phyloP scores from a whole-genome alignment of 441 rosid species.

The California macrophylla region DNA sequence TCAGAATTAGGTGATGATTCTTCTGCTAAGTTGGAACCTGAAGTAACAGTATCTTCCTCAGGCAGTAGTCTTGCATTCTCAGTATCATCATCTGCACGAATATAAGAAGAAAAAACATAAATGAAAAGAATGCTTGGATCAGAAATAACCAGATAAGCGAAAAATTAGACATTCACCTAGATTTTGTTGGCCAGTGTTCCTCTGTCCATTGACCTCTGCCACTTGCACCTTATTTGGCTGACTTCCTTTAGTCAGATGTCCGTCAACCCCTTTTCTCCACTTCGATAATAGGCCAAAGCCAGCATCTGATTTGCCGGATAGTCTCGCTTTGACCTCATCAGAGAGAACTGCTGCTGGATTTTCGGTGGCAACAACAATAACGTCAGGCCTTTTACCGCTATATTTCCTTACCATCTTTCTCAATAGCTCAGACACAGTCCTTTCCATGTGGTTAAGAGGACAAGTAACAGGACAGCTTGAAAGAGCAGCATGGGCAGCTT shows the following conservation, averaged over 20 bases:
- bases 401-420: conserved; percentile 92
- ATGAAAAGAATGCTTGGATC: conserved; percentile 10
- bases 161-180: background rate
- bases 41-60: conserved; percentile 30
- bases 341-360: conserved; percentile 65
- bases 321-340: conserved; percentile 52
- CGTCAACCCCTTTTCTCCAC: conserved; percentile 40
- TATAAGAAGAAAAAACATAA: background rate
- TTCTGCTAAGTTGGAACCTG: conserved; percentile 30
- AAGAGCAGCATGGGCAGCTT: conserved; percentile 87
- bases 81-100: conserved; percentile 33
- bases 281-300: conserved; percentile 44
- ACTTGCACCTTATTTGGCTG: conserved; percentile 23
- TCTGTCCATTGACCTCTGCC: conserved; percentile 17
- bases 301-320: conserved; percentile 52
- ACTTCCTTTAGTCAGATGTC: conserved; percentile 31
- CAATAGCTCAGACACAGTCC: conserved; percentile 66
- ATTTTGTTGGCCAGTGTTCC: background rate
- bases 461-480: conserved; percentile 81
- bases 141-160: background rate
- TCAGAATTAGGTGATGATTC: conserved; percentile 8
- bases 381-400: conserved; percentile 91
- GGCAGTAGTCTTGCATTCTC: conserved; percentile 31
- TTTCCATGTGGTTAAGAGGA: conserved; percentile 84
- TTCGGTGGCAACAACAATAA: conserved; percentile 68